These are phyloP conservation scores for Gomphus bonarii DNA, from an alignment of 1,284 basidiomycete genomes.

Conservation along the genomic window DNA sequence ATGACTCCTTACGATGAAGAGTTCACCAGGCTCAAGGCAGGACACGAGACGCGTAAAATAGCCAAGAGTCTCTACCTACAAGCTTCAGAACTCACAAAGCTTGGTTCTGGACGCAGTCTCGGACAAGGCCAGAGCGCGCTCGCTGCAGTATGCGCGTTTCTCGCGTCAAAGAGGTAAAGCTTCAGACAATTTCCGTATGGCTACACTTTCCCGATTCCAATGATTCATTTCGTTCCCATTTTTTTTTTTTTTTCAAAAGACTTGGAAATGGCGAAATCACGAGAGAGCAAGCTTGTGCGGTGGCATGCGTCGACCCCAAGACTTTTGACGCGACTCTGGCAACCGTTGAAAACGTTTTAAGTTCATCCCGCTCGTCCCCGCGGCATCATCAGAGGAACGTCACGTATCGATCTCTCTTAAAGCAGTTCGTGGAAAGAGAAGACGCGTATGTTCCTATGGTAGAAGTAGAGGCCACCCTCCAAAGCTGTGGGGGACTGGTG, in stretches of 20 bases:
- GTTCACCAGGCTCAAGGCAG: neutral
- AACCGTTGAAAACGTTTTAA: neutral
- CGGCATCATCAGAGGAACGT: neutral
- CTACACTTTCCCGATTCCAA: no score
- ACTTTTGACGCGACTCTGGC: neutral
- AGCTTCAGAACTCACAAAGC: neutral
- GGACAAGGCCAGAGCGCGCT: neutral
- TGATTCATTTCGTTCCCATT: no score
- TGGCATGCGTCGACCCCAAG: conserved; percentile 4
- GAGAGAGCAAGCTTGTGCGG: neutral
- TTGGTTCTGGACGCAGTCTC: conserved; percentile 1
- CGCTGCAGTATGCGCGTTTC: conserved; percentile 6
- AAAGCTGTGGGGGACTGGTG: neutral
- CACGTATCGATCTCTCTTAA: conserved; percentile 1
- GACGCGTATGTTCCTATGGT: conserved; percentile 7
- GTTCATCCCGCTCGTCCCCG: neutral
- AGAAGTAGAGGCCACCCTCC: neutral
- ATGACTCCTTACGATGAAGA: conserved; percentile 2
- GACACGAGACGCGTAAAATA: neutral
- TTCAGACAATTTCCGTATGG: no score
- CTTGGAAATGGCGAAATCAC: conserved; percentile 5
- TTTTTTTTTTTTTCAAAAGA: no score
- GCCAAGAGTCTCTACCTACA: neutral
- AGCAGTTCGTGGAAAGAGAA: conserved; percentile 2
- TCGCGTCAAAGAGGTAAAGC: conserved; percentile 6